phyloP scores from a whole-genome alignment of 352 stramenopile genomes.

The Pythium insidiosum region DNA sequence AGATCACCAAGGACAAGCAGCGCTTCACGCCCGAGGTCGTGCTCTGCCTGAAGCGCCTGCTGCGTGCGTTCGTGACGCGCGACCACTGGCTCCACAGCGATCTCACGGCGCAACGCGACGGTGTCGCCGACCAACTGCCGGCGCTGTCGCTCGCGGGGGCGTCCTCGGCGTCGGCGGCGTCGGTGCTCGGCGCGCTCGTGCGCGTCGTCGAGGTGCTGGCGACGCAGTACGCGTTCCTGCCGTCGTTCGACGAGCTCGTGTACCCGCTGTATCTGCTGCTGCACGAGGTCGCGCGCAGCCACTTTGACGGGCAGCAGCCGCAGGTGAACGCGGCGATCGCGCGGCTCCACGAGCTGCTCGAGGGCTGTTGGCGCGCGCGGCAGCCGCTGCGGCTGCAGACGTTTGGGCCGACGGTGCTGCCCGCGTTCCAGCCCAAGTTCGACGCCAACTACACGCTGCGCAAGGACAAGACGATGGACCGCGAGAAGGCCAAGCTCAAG shows the following conservation, averaged over 20 bases:
- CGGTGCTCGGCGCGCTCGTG: constrained; percentile 41
- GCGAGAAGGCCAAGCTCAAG: constrained; percentile 82
- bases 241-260: constrained; percentile 73
- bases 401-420: constrained; percentile 56
- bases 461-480: constrained; percentile 85
- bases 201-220: constrained; percentile 32
- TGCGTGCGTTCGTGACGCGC: constrained; percentile 36
- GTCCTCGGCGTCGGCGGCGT: constrained; percentile 31
- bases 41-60: constrained; percentile 35
- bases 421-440: constrained; percentile 86
- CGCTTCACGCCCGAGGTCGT: constrained; percentile 86
- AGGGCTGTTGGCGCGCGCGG: constrained; percentile 34
- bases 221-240: constrained; percentile 48
- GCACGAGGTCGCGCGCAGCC: constrained; percentile 40
- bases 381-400: constrained; percentile 70
- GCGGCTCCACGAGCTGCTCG: constrained; percentile 33
- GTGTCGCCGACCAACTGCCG: constrained; percentile 17
- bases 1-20: constrained; percentile 84
- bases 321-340: constrained; percentile 43
- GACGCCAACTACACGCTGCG: constrained; percentile 89
- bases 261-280: constrained; percentile 63
- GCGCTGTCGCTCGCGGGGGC: constrained; percentile 26
- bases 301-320: constrained; percentile 15
- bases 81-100: constrained; percentile 42
- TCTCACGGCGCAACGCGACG: constrained; percentile 28